A percentile compares a stretch with the other conserved stretches of the same genome.
Evolutionary conservation across 352 stramenopile genomes (phyloP).

Genomic region (Phytopythium sindhum): DNA sequence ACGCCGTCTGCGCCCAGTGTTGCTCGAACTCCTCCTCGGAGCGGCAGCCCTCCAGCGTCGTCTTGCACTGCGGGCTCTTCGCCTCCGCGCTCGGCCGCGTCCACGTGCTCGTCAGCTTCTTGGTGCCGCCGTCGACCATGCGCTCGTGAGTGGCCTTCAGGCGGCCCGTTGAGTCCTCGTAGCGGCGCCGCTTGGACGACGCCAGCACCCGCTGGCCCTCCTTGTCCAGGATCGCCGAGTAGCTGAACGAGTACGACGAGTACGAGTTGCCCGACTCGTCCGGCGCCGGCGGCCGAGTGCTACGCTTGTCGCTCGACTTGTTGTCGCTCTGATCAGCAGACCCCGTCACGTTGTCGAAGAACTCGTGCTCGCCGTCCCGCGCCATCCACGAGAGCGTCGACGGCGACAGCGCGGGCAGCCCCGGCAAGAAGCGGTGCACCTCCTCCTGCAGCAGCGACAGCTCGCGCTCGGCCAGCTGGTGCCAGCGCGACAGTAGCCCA

Average conservation of each 20-base stretch:
- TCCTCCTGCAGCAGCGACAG: conserved; percentile 4
- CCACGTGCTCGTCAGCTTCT: conserved; percentile 61
- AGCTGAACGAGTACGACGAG: conserved; percentile 60
- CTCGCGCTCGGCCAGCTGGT: background rate
- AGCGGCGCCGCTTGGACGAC: conserved; percentile 51
- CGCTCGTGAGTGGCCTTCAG: conserved; percentile 73
- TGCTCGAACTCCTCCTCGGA: conserved; percentile 60
- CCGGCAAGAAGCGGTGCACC: background rate
- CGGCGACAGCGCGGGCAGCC: background rate
- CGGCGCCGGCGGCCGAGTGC: background rate
- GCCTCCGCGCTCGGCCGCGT: conserved; percentile 40
- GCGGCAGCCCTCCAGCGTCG: conserved; percentile 21
- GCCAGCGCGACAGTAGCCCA: background rate
- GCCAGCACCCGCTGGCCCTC: conserved; percentile 39
- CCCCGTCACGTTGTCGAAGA: background rate
- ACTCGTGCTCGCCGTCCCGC: conserved; percentile 5
- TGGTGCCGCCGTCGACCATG: conserved; percentile 40
- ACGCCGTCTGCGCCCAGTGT: conserved; percentile 59
- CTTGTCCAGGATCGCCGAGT: conserved; percentile 62
- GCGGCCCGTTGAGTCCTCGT: conserved; percentile 69
- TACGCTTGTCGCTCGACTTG: background rate
- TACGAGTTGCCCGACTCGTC: conserved; percentile 16
- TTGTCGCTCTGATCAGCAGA: background rate
- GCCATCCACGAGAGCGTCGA: conserved; percentile 4
- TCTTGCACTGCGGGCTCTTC: conserved; percentile 46